These are phyloP conservation scores for Petunia secreta DNA, from an alignment of 257 asterid genomes.

Conservation along the genomic window DNA sequence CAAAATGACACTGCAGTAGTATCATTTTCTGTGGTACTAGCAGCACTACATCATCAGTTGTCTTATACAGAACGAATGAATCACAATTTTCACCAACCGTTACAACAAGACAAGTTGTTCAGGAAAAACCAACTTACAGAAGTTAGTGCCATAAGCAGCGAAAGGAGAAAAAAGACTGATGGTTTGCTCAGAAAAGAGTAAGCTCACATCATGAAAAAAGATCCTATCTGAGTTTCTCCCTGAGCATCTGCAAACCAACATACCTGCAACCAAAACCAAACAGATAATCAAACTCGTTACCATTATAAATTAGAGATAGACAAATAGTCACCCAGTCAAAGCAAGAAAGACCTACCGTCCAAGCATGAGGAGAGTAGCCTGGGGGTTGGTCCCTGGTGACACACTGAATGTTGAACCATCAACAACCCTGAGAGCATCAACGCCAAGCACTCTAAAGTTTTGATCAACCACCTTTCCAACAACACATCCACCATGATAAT, in stretches of 20 bases:
- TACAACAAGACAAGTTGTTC: not conserved
- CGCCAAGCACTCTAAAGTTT: conserved; percentile 60
- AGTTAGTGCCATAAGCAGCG: not conserved
- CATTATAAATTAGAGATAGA: not conserved
- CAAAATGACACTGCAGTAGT: not conserved
- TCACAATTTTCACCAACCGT: not conserved
- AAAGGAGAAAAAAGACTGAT: not conserved
- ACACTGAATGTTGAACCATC: conserved; percentile 73
- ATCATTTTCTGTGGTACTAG: conserved; percentile 21
- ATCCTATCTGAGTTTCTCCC: conserved; percentile 51
- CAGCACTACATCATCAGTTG: not conserved
- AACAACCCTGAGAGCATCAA: conserved; percentile 64
- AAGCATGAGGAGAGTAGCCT: conserved; percentile 88
- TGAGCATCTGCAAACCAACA: conserved; percentile 61
- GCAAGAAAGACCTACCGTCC: conserved; percentile 54
- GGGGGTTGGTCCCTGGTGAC: conserved; percentile 96
- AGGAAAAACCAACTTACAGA: not conserved
- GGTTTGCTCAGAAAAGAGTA: not conserved
- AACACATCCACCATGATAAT: conserved; percentile 92
- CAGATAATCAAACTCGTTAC: not conserved
- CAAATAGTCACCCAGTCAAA: not conserved
- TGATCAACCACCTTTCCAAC: conserved; percentile 77
- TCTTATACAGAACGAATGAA: not conserved
- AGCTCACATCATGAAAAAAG: not conserved
- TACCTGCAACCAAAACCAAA: conserved; percentile 46